Evolutionary conservation across 352 stramenopile species (phyloP).

Genomic region (Phytophthora capsici): DNA sequence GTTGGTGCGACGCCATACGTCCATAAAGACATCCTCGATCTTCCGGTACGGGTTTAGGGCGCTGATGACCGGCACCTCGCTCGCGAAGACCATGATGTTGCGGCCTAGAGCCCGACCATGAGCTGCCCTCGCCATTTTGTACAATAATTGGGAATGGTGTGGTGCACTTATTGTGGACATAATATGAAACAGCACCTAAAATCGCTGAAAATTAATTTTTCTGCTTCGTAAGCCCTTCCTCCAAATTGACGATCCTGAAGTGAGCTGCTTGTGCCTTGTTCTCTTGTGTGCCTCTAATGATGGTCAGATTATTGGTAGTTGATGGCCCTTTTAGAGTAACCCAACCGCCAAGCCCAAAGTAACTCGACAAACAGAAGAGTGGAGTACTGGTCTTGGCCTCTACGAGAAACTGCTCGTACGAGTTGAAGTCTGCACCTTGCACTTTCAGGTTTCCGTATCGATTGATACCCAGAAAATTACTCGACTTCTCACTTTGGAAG

Average conservation of each 20-base stretch:
- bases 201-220: too few relatives aligned
- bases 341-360: slow-evolving; percentile 79
- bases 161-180: background rate
- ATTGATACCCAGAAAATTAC: slow-evolving; percentile 75
- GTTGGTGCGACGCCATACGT: slow-evolving; percentile 82
- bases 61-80: slow-evolving; percentile 85
- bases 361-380: slow-evolving; percentile 74
- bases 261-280: slow-evolving; percentile 67
- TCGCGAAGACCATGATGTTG: slow-evolving; percentile 85
- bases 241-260: slow-evolving; percentile 68
- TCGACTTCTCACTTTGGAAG: slow-evolving; percentile 77
- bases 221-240: slow-evolving; percentile 30
- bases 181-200: too few relatives aligned
- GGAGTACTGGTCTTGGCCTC: slow-evolving; percentile 56
- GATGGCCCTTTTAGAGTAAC: slow-evolving; percentile 33
- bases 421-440: slow-evolving; percentile 59
- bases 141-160: too few relatives aligned
- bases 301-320: slow-evolving; percentile 37
- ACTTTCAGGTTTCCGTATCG: slow-evolving; percentile 74
- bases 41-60: slow-evolving; percentile 84
- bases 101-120: slow-evolving; percentile 25
- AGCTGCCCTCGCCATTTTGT: too few relatives aligned
- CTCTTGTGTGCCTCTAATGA: slow-evolving; percentile 65
- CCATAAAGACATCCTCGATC: slow-evolving; percentile 86
- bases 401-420: slow-evolving; percentile 82